These are phyloP conservation scores for Neovahlkampfia damariscottae DNA, from an alignment of 78 protist species.

Conservation along the genomic window DNA sequence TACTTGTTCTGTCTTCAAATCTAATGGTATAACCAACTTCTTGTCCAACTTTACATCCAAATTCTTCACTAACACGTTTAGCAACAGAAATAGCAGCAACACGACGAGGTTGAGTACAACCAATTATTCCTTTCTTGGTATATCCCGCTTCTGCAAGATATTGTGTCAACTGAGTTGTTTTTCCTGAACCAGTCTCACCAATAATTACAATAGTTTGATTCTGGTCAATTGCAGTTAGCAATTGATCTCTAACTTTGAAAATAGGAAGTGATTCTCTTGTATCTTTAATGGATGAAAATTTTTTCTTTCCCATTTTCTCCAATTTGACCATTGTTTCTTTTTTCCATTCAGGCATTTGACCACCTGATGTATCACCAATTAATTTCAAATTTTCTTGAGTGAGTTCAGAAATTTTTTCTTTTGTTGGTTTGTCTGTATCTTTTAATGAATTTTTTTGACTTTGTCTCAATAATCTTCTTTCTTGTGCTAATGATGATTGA, in stretches of 20 bases:
- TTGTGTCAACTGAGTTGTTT: constrained; percentile 71
- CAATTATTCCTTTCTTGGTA: not conserved
- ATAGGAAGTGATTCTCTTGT: constrained; percentile 87
- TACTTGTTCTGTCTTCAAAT: constrained; percentile 90
- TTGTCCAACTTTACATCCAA: constrained; percentile 88
- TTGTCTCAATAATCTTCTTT: not conserved
- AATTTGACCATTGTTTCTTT: not conserved
- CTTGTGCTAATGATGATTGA: not conserved
- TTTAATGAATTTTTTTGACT: not conserved
- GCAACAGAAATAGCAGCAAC: constrained; percentile 98
- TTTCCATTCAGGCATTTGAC: not conserved
- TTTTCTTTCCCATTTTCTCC: not conserved
- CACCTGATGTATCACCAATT: not conserved
- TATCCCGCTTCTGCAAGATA: constrained; percentile 26
- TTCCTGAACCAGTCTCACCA: constrained; percentile 83
- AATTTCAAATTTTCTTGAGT: not conserved
- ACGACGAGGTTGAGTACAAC: constrained; percentile 96
- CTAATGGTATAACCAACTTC: constrained; percentile 96
- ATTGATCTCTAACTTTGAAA: constrained; percentile 37
- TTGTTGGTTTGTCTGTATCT: not conserved
- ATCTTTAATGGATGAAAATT: constrained; percentile 49
- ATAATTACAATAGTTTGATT: constrained; percentile 60
- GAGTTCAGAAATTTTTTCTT: not conserved
- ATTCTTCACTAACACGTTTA: constrained; percentile 96
- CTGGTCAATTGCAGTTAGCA: constrained; percentile 61